A percentile compares a stretch with the other conserved stretches of the same genome.
phyloP scores from a whole-genome alignment of 169 alveolate species.

The Eimeria zaria region DNA sequence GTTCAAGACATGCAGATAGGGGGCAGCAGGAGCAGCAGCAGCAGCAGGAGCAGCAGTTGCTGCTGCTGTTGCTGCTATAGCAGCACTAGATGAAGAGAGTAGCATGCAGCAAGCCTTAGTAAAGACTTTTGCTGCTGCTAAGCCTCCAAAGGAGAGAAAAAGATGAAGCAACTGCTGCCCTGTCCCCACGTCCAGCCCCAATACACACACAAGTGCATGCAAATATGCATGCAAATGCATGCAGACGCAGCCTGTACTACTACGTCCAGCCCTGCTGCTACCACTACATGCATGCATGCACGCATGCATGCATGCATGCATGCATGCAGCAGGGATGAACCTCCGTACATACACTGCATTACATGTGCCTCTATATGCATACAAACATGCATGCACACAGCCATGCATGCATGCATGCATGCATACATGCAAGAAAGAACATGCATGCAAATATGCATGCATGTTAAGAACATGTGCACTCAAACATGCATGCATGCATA shows the following conservation, averaged over 20 bases:
- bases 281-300: slow-evolving; percentile 26
- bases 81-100: no score
- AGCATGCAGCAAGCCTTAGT: neutral
- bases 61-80: neutral
- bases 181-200: neutral
- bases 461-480: no score
- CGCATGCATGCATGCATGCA: slow-evolving; percentile 40
- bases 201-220: neutral
- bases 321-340: neutral
- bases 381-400: neutral
- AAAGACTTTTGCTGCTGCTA: neutral
- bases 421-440: no score
- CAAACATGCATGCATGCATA: neutral
- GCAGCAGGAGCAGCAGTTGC: neutral
- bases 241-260: neutral
- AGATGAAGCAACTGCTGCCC: neutral
- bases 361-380: neutral
- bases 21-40: neutral
- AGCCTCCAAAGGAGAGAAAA: neutral
- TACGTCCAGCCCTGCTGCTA: neutral
- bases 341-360: neutral
- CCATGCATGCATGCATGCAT: slow-evolving; percentile 16
- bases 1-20: neutral
- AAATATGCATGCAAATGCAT: slow-evolving; percentile 22
- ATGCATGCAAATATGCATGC: no score